Evolutionary conservation across 2,329 filamentous ascomycete species (phyloP), one percentile per base, ranked within the genome.

Genomic region (Neopestalotiopsis clavispora): DNA sequence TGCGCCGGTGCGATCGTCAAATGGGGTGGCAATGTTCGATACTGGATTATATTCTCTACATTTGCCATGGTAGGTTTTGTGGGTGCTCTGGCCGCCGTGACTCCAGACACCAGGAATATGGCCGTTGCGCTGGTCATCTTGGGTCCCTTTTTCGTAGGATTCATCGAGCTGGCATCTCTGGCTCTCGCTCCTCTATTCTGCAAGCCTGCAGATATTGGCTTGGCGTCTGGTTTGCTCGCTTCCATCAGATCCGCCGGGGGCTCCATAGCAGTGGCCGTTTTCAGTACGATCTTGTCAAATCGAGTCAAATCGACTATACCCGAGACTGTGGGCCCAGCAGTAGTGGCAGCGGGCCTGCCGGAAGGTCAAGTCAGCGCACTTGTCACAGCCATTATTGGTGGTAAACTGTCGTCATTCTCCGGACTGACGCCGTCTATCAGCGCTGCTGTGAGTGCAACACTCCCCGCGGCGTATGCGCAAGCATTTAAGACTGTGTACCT

Each of bases 401-500:
- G 74, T 13, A 65, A 77, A 4, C 75, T 82, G 4, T 71, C 72
- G 3, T 69, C 71, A 12, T 74, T 80, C 59, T 71, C 78, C 0
- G 78, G 78, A 2, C 67, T 82, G 38, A 80, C 77, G 1, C 72
- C 73, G 1, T 70, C 72, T 0, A 75, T 83, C 4, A 71, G 77
- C 17, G 74, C 72, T 2, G 78, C 79, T 0, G 80, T 81, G 0
- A 68, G 71, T 1, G 71, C 67, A 3, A 79, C 77, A 4, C 67
- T 82, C 23, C 77, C 78, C 0, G 74, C 72, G 4, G 82, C 81
- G 5, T 80, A 80, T 64, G 74, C 80, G 0, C 77, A 81, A 52
- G 80, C 81, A 5, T 82, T 81, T 70, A 75, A 79, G 68, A 82
- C 81, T 1, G 80, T 84, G 0, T 84, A 81, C 42, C 69, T 83